These are phyloP conservation scores for Priceomyces fermenticarens DNA, from an alignment of 805 yeast genomes.

Conservation along the genomic window DNA sequence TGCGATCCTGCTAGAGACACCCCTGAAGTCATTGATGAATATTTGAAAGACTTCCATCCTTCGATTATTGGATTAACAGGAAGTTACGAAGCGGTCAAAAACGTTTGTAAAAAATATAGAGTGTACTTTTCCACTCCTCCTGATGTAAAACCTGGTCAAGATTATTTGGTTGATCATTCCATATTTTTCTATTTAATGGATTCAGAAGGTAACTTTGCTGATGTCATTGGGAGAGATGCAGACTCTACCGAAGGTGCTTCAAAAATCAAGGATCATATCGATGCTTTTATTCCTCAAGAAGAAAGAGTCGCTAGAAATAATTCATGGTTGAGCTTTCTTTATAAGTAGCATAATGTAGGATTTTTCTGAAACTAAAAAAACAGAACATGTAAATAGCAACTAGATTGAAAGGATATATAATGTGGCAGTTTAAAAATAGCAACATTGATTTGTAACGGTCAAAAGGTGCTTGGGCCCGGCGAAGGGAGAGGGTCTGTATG, in stretches of 20 bases:
- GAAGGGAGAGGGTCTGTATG: too few relatives aligned
- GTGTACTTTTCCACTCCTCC: constrained; percentile 98
- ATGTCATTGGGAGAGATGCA: constrained; percentile 90
- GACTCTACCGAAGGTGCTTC: constrained; percentile 74
- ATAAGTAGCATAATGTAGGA: constrained; percentile 36
- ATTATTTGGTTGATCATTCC: constrained; percentile 94
- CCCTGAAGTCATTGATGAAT: constrained; percentile 79
- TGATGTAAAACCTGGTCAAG: constrained; percentile 91
- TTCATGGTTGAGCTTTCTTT: constrained; percentile 58
- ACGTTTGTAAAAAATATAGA: constrained; percentile 82
- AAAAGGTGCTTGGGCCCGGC: too few relatives aligned
- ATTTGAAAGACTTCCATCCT: constrained; percentile 86
- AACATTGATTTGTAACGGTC: too few relatives aligned
- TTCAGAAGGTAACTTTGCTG: constrained; percentile 94
- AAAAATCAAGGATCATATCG: constrained; percentile 72
- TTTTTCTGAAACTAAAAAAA: too few relatives aligned
- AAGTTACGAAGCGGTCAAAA: constrained; percentile 77
- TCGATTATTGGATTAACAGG: constrained; percentile 91
- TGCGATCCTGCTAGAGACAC: constrained; percentile 96
- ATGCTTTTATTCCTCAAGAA: constrained; percentile 68
- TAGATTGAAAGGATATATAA: too few relatives aligned
- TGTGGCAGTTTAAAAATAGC: not conserved
- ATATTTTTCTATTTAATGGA: constrained; percentile 97
- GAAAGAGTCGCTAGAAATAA: constrained; percentile 65
- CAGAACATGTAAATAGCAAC: not conserved